These are phyloP conservation scores for Diaporthe vaccinii DNA, from an alignment of 2,329 filamentous ascomycete species.

Conservation along the genomic window DNA sequence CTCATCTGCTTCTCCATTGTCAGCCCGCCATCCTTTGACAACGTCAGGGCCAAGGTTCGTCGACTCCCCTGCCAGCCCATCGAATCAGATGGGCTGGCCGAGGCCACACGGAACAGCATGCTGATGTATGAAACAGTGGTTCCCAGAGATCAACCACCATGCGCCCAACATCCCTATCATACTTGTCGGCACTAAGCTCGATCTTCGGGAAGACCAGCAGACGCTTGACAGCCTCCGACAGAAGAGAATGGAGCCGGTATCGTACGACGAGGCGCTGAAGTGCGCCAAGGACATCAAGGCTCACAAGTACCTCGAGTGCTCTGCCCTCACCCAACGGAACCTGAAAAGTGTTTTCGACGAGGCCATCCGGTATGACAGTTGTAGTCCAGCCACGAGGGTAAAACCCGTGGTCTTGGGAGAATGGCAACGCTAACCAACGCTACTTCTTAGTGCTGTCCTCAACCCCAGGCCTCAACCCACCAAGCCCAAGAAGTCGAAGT, in stretches of 20 bases:
- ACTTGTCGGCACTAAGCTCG: conserved; percentile 95
- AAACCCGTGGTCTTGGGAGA: conserved; percentile 47
- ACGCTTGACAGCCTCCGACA: conserved; percentile 86
- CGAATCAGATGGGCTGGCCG: background rate
- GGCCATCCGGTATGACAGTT: conserved; percentile 84
- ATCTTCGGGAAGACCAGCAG: conserved; percentile 88
- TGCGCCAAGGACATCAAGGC: conserved; percentile 95
- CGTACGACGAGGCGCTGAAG: conserved; percentile 90
- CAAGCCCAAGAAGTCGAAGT: conserved; percentile 76
- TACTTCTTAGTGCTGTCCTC: conserved; percentile 72
- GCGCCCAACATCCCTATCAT: conserved; percentile 96
- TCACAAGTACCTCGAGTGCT: conserved; percentile 98
- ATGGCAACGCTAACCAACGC: conserved; percentile 41
- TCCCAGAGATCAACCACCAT: conserved; percentile 96
- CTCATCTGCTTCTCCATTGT: conserved; percentile 99
- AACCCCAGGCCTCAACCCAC: conserved; percentile 72
- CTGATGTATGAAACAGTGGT: conserved; percentile 75
- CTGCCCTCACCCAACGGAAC: conserved; percentile 94
- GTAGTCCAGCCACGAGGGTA: conserved; percentile 14
- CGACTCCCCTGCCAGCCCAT: conserved; percentile 9
- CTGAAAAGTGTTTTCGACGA: conserved; percentile 99
- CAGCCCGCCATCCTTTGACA: conserved; percentile 97
- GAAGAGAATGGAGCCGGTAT: conserved; percentile 97
- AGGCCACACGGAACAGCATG: background rate
- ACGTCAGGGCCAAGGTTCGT: conserved; percentile 96